These are phyloP conservation scores for Aspergillus olivimuriae DNA, from an alignment of 495 filamentous ascomycete species.

Conservation along the genomic window DNA sequence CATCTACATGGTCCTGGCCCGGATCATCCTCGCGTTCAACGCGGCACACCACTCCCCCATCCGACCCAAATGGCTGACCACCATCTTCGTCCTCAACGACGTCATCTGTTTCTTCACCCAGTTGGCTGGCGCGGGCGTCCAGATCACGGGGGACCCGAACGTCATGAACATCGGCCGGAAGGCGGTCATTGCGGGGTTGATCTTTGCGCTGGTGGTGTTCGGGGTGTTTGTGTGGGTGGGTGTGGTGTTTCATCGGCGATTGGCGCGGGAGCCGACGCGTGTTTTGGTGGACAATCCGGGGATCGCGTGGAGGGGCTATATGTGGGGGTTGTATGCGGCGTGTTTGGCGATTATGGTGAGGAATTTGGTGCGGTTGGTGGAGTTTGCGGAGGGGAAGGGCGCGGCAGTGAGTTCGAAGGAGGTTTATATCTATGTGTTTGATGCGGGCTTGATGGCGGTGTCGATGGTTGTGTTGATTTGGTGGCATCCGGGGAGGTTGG, in stretches of 20 bases:
- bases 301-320: slow-evolving; percentile 23
- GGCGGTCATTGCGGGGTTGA: slow-evolving; percentile 25
- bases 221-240: slow-evolving; percentile 22
- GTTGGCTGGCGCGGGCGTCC: slow-evolving; percentile 35
- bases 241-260: slow-evolving; percentile 19
- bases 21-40: slow-evolving; percentile 43
- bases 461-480: slow-evolving; percentile 18
- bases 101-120: slow-evolving; percentile 31
- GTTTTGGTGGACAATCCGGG: slow-evolving; percentile 9
- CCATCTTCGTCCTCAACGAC: slow-evolving; percentile 34
- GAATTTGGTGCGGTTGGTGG: slow-evolving; percentile 35
- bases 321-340: slow-evolving; percentile 33
- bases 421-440: slow-evolving; percentile 36
- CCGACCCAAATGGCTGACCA: slow-evolving; percentile 19
- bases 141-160: slow-evolving; percentile 26
- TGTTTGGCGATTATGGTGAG: slow-evolving; percentile 34
- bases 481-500: slow-evolving; percentile 29
- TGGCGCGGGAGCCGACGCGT: slow-evolving; percentile 5
- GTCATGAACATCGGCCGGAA: slow-evolving; percentile 29
- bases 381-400: slow-evolving; percentile 25
- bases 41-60: slow-evolving; percentile 36
- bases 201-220: slow-evolving; percentile 29
- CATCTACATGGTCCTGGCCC: slow-evolving; percentile 53
- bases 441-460: slow-evolving; percentile 28
- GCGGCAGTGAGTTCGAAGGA: slow-evolving; percentile 23